Percentiles rank a stretch among this genome's conserved stretches.
Evolutionary conservation across 495 filamentous ascomycete species (phyloP).

Genomic region (Penicillium angulare): DNA sequence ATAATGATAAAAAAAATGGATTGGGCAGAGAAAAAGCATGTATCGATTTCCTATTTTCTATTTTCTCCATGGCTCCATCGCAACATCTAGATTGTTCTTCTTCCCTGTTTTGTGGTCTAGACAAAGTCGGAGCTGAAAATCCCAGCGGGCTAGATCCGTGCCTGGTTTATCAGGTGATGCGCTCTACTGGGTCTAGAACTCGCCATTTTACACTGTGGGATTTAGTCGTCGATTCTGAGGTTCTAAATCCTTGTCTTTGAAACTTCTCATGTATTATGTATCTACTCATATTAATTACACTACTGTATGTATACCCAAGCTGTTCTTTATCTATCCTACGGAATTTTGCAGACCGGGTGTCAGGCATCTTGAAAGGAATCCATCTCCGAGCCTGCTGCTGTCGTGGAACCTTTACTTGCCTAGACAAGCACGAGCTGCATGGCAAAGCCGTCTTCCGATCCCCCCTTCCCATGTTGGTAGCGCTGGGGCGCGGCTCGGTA

Average conservation of each 20-base stretch:
- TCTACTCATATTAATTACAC: too few species aligned
- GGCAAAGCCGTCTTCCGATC: slow-evolving; percentile 10
- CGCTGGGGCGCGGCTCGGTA: slow-evolving; percentile 16
- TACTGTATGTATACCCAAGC: neutral
- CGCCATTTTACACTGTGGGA: too few species aligned
- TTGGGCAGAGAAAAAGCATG: too few species aligned
- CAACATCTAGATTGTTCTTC: too few species aligned
- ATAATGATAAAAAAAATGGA: too few species aligned
- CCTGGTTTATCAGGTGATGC: neutral
- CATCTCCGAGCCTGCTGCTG: too few species aligned
- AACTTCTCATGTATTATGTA: too few species aligned
- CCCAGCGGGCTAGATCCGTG: slow-evolving; percentile 2
- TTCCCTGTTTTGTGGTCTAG: too few species aligned
- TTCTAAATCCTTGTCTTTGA: too few species aligned
- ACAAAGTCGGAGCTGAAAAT: slow-evolving; percentile 8
- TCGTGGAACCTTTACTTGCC: too few species aligned
- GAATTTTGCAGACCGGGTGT: neutral
- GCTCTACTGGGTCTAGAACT: slow-evolving; percentile 14
- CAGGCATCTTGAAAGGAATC: neutral
- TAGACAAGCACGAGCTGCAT: slow-evolving; percentile 16
- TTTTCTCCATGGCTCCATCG: too few species aligned
- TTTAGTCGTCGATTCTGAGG: neutral
- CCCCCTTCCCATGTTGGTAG: slow-evolving; percentile 17
- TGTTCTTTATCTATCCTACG: neutral
- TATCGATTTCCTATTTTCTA: too few species aligned